These are phyloP conservation scores for Candida ficus DNA, from an alignment of 805 yeast genomes.

Conservation along the genomic window DNA sequence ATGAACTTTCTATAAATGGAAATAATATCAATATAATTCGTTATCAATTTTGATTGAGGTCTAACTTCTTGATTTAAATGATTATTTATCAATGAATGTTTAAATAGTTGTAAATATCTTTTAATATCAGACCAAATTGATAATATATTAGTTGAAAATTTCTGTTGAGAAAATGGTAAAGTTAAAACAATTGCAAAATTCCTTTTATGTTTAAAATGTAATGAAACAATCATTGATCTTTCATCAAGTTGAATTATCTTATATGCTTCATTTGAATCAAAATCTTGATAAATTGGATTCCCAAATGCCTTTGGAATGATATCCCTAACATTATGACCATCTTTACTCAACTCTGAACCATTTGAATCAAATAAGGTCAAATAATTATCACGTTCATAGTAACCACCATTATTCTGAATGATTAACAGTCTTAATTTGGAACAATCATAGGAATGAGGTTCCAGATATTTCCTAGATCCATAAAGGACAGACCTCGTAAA, in stretches of 20 bases:
- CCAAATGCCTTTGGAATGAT: conserved; percentile 36
- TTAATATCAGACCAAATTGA: conserved; percentile 30
- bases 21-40: conserved; percentile 21
- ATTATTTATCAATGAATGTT: conserved; percentile 22
- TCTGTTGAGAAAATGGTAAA: conserved; percentile 20
- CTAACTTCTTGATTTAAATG: conserved; percentile 6
- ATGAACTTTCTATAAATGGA: conserved; percentile 26
- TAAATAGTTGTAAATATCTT: conserved; percentile 26
- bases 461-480: conserved; percentile 20
- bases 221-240: conserved; percentile 28
- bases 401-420: conserved; percentile 33
- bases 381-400: conserved; percentile 31
- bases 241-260: conserved; percentile 24
- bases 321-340: conserved; percentile 15
- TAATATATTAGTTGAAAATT: conserved; percentile 25
- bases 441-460: not conserved
- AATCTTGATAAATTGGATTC: conserved; percentile 29
- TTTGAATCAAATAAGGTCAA: conserved; percentile 28
- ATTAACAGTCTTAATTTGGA: conserved; percentile 21
- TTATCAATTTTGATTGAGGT: conserved; percentile 7
- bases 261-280: conserved; percentile 15
- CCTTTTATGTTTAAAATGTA: conserved; percentile 26
- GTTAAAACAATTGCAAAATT: conserved; percentile 32
- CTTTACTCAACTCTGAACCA: not conserved
- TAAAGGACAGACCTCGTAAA: conserved; percentile 23